These are phyloP conservation scores for Candida xyloterini DNA, from an alignment of 805 yeast species.

Conservation along the genomic window DNA sequence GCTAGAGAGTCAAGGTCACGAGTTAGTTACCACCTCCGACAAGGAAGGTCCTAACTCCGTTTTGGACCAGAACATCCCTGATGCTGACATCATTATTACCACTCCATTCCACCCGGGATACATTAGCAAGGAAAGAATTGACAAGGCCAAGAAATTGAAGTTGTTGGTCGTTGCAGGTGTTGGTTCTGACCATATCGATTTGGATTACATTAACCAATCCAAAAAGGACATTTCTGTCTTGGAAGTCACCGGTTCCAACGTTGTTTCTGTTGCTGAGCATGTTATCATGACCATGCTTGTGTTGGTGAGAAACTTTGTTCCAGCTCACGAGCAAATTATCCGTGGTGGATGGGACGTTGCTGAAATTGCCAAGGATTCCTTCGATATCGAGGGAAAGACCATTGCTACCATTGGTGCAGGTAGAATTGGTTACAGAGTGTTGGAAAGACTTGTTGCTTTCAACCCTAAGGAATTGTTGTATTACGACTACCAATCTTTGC, in stretches of 20 bases:
- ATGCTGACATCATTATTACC: conserved; percentile 74
- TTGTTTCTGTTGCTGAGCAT: conserved; percentile 78
- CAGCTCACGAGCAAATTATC: conserved; percentile 69
- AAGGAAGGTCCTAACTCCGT: conserved; percentile 61
- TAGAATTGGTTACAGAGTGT: conserved; percentile 73
- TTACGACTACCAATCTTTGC: conserved; percentile 70
- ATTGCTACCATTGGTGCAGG: conserved; percentile 83
- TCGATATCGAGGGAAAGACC: conserved; percentile 72
- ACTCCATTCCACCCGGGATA: conserved; percentile 86
- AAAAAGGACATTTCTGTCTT: conserved; percentile 62
- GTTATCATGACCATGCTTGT: conserved; percentile 70
- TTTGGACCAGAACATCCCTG: conserved; percentile 63
- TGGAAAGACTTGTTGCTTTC: conserved; percentile 69
- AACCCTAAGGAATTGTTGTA: conserved; percentile 71
- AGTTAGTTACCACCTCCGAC: conserved; percentile 59
- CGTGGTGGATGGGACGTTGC: conserved; percentile 74
- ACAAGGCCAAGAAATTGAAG: conserved; percentile 68
- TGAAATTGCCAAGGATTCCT: conserved; percentile 67
- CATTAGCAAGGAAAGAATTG: conserved; percentile 62
- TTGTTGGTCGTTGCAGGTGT: conserved; percentile 77
- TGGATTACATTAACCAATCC: conserved; percentile 58
- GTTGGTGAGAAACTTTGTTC: conserved; percentile 73
- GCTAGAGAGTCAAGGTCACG: conserved; percentile 65
- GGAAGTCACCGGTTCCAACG: conserved; percentile 83
- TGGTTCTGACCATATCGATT: conserved; percentile 79